Percentiles rank a stretch among this genome's conserved stretches.
Conservation (phyloP, 2,329 filamentous ascomycete genomes). For the Plenodomus lindquistii region DNA sequence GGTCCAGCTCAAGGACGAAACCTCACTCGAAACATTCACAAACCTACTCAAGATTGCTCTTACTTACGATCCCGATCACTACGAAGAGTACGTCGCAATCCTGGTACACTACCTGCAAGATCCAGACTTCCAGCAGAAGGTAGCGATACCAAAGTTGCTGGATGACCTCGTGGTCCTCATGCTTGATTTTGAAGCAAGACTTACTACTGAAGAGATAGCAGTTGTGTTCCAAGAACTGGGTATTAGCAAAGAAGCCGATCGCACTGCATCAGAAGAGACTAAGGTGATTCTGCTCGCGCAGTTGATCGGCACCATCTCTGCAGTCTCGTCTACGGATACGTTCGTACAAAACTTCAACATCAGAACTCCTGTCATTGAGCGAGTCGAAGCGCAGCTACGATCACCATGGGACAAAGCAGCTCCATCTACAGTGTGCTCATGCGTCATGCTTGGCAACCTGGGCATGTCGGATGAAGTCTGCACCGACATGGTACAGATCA, state of each 20-base stretch:
- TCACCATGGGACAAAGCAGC: constrained; percentile 14
- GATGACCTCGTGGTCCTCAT: constrained; percentile 35
- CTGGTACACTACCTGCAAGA: constrained; percentile 43
- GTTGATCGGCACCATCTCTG: constrained; percentile 36
- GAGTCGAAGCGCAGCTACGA: constrained; percentile 29
- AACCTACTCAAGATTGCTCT: constrained; percentile 31
- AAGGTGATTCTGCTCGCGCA: constrained; percentile 35
- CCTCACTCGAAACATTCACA: constrained; percentile 33
- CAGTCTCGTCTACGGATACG: constrained; percentile 39
- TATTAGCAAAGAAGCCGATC: constrained; percentile 28
- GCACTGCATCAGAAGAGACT: constrained; percentile 27
- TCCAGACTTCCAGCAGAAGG: constrained; percentile 37
- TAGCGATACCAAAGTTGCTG: constrained; percentile 34
- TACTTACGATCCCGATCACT: constrained; percentile 42
- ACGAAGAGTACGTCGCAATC: constrained; percentile 37
- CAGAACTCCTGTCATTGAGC: constrained; percentile 31
- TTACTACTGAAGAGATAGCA: constrained; percentile 30
- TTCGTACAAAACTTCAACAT: constrained; percentile 34
- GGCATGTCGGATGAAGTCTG: constrained; percentile 42
- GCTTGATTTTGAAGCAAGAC: constrained; percentile 35
- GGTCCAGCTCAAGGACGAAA: constrained; percentile 35
- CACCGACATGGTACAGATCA: constrained; percentile 40
- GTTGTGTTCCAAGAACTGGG: constrained; percentile 34
- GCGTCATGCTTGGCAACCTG: constrained; percentile 45
- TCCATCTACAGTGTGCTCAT: constrained; percentile 39